Conservation (phyloP, 2,329 filamentous ascomycete genomes). For the Xylariaceae sp. region DNA sequence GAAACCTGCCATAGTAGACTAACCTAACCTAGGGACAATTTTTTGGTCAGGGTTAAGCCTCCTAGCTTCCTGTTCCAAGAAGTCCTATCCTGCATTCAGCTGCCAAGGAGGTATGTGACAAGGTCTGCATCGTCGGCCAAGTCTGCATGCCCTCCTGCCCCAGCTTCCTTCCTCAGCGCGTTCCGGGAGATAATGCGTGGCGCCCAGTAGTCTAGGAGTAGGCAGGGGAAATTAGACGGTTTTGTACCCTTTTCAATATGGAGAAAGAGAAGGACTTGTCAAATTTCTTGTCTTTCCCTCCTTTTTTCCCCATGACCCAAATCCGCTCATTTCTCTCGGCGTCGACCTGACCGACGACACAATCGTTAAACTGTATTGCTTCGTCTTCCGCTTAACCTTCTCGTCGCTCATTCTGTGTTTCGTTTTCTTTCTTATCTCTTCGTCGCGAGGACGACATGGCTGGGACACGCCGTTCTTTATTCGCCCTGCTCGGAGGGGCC, state of each 20-base stretch:
- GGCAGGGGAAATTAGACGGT: background rate
- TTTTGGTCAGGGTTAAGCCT: background rate
- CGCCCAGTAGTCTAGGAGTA: slow-evolving; percentile 4
- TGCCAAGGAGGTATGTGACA: slow-evolving; percentile 11
- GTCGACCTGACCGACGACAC: background rate
- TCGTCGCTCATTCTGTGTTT: slow-evolving; percentile 12
- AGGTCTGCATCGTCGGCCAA: slow-evolving; percentile 9
- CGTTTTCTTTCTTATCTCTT: slow-evolving; percentile 1
- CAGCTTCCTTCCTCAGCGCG: slow-evolving; percentile 2
- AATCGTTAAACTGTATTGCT: slow-evolving; percentile 2
- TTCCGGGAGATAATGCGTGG: slow-evolving; percentile 7
- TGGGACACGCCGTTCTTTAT: slow-evolving; percentile 11
- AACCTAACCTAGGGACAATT: background rate
- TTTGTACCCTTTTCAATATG: background rate
- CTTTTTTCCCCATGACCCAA: no score
- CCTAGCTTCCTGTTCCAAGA: background rate
- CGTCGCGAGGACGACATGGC: background rate
- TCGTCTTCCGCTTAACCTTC: slow-evolving; percentile 6
- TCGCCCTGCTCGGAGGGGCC: slow-evolving; percentile 10
- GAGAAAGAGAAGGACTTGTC: background rate
- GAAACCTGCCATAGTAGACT: no score
- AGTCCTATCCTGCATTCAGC: slow-evolving; percentile 11
- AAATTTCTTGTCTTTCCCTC: no score
- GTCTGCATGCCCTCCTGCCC: background rate
- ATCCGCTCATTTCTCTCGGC: background rate